Conservation (phyloP, 139 green algal species). For the Astrephomene gubernaculifera region DNA sequence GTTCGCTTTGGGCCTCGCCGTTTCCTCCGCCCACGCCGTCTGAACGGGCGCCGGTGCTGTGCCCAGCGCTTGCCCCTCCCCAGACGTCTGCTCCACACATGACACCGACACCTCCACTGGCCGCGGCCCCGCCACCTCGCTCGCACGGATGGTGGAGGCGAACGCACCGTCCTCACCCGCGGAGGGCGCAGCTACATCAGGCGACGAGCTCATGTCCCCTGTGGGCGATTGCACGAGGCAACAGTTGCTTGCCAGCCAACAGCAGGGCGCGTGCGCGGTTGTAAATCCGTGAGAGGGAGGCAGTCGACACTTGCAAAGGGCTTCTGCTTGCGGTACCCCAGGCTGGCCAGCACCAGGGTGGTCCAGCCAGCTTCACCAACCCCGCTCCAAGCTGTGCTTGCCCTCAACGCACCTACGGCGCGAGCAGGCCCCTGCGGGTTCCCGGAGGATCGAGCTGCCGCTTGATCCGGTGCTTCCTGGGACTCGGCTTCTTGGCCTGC, state of each 20-base stretch:
- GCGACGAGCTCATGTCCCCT: conserved; percentile 37
- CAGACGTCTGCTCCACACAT: conserved; percentile 10
- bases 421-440: conserved; percentile 5
- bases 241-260: too few relatives aligned
- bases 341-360: too few relatives aligned
- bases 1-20: not conserved
- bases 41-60: conserved; percentile 6
- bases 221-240: too few relatives aligned
- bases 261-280: too few relatives aligned
- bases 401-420: conserved; percentile 38
- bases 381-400: too few relatives aligned
- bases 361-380: too few relatives aligned
- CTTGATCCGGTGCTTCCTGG: too few relatives aligned
- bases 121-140: conserved; percentile 2
- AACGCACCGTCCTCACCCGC: conserved; percentile 36
- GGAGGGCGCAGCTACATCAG: not conserved
- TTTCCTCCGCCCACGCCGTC: conserved; percentile 25
- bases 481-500: too few relatives aligned
- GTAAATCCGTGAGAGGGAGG: too few relatives aligned
- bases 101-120: conserved; percentile 38
- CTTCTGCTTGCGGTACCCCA: too few relatives aligned
- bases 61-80: conserved; percentile 7
- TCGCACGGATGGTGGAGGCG: conserved; percentile 39
- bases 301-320: too few relatives aligned
- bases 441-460: too few relatives aligned